phyloP scores from a whole-genome alignment of 2,329 filamentous ascomycete genomes.

The Apiospora rasikravindrae region DNA sequence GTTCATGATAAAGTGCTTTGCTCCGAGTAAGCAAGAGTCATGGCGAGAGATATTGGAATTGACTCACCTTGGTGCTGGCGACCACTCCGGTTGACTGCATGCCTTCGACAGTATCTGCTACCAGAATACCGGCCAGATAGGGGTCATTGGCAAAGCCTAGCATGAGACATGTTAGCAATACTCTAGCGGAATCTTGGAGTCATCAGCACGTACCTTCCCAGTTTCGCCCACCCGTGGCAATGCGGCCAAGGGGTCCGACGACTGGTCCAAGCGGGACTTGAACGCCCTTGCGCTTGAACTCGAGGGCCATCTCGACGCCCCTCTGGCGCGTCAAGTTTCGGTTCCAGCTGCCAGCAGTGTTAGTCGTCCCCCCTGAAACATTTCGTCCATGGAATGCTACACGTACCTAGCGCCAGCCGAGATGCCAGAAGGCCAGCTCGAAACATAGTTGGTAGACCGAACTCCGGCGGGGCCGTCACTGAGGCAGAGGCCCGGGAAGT shows the following conservation, averaged over 20 bases:
- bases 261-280: constrained; percentile 81
- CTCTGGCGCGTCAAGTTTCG: constrained; percentile 70
- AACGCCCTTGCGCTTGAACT: constrained; percentile 78
- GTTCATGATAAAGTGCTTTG: constrained; percentile 67
- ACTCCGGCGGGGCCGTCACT: constrained; percentile 40
- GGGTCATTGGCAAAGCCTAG: constrained; percentile 55
- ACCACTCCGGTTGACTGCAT: constrained; percentile 76
- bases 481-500: constrained; percentile 48
- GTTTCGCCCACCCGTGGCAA: constrained; percentile 66
- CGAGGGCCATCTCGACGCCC: constrained; percentile 75
- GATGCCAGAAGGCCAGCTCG: constrained; percentile 57
- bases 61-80: constrained; percentile 59
- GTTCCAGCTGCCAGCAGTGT: constrained; percentile 61
- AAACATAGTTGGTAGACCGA: constrained; percentile 45
- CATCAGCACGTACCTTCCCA: constrained; percentile 57
- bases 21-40: not conserved
- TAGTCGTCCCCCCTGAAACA: too few relatives aligned
- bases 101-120: constrained; percentile 63
- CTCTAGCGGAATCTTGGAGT: not conserved
- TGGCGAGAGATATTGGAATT: not conserved
- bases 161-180: not conserved
- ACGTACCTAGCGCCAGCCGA: constrained; percentile 56
- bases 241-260: constrained; percentile 67
- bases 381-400: not conserved
- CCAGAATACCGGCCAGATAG: constrained; percentile 60